Evolutionary conservation across 2,329 filamentous ascomycete genomes (phyloP).

Genomic region (Lasiodiplodia gonubiensis): DNA sequence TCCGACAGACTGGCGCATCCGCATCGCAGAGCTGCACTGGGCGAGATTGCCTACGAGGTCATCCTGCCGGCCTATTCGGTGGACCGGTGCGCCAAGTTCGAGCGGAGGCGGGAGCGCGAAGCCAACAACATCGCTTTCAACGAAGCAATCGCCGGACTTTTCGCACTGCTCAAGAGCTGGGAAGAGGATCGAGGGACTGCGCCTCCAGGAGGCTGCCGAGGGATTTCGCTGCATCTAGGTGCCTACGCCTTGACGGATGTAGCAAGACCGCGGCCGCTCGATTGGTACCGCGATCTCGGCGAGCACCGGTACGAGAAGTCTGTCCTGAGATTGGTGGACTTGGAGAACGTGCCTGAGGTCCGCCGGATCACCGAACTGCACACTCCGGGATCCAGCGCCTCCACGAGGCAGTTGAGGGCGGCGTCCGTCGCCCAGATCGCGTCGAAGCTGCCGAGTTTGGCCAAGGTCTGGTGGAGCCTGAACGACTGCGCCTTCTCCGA

Average conservation of each 20-base stretch:
- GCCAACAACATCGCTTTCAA: neutral
- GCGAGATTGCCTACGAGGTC: neutral
- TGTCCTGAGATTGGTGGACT: neutral
- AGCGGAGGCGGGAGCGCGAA: conserved; percentile 2
- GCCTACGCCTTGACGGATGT: neutral
- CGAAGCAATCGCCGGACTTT: neutral
- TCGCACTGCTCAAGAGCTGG: neutral
- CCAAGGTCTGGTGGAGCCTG: neutral
- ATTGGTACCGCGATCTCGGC: neutral
- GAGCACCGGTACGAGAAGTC: conserved; percentile 1
- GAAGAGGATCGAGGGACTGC: too few relatives aligned
- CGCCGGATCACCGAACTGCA: neutral
- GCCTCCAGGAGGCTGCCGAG: neutral
- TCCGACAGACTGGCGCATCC: neutral
- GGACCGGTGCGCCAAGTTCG: neutral
- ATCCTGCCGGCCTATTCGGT: neutral
- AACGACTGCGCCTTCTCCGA: conserved; percentile 5
- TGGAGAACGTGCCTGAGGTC: neutral
- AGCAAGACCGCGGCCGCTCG: neutral
- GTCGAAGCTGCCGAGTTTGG: neutral
- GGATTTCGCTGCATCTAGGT: neutral
- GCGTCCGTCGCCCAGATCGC: neutral
- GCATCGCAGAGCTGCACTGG: neutral
- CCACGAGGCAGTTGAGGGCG: neutral
- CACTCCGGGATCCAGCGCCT: too few relatives aligned